Percentiles rank a stretch among this genome's conserved stretches.
phyloP scores from a whole-genome alignment of 1,284 basidiomycete genomes.

The Gastroboletus turbinatus region DNA sequence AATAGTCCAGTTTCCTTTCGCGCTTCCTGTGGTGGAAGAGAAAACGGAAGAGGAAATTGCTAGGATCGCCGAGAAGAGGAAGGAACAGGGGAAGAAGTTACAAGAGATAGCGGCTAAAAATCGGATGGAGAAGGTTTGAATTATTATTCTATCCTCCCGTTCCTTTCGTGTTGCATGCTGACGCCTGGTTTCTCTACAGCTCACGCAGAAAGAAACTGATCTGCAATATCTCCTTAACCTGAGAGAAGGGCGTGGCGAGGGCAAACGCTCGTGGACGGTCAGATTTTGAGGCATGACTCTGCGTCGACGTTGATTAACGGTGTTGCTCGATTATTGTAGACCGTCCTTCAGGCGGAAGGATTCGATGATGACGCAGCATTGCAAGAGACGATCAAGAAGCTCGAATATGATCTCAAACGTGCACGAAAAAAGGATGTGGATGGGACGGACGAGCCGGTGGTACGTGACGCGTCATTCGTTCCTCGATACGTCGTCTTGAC shows the following conservation, averaged over 20 bases:
- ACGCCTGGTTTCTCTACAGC: conserved; percentile 37
- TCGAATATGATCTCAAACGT: conserved; percentile 68
- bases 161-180: not conserved
- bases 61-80: conserved; percentile 73
- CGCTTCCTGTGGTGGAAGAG: conserved; percentile 69
- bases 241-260: conserved; percentile 66
- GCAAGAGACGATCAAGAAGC: conserved; percentile 76
- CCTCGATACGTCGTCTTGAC: not conserved
- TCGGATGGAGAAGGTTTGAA: conserved; percentile 78
- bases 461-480: conserved; percentile 25
- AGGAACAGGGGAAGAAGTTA: conserved; percentile 83
- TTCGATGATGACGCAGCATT: conserved; percentile 70
- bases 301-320: not conserved
- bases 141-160: not conserved
- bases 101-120: conserved; percentile 93
- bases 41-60: conserved; percentile 91
- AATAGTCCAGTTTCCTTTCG: conserved; percentile 86
- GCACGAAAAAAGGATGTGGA: conserved; percentile 73
- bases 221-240: conserved; percentile 71
- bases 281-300: not conserved
- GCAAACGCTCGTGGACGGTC: conserved; percentile 76
- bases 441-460: conserved; percentile 57
- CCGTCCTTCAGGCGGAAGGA: conserved; percentile 64
- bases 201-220: conserved; percentile 82
- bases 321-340: conserved; percentile 37